Evolutionary conservation across 352 stramenopile species (phyloP).

Genomic region (Phytophthora tubulina): DNA sequence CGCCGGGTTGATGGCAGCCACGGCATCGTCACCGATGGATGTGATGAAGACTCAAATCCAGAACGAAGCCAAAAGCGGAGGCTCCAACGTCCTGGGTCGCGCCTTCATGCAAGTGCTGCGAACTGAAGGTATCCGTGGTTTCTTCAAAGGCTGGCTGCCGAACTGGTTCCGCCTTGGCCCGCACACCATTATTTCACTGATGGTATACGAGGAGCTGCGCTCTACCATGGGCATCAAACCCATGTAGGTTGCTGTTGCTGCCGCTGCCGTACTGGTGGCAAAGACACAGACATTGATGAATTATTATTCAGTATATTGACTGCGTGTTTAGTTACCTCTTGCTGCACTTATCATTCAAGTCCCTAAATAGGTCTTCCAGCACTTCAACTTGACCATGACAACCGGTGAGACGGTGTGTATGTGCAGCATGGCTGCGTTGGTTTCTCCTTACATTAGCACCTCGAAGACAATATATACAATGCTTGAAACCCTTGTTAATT

Average conservation of each 20-base stretch:
- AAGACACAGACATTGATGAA: constrained; percentile 1
- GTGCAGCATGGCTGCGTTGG: background rate
- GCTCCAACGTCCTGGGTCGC: constrained; percentile 53
- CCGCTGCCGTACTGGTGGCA: background rate
- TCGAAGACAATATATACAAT: background rate
- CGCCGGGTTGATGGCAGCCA: constrained; percentile 74
- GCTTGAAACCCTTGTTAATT: constrained; percentile 23
- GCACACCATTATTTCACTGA: constrained; percentile 83
- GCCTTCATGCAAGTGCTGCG: constrained; percentile 65
- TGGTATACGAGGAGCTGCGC: constrained; percentile 79
- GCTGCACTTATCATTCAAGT: no score
- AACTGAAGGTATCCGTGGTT: constrained; percentile 65
- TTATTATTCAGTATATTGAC: constrained; percentile 1
- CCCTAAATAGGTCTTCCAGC: no score
- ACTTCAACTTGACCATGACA: background rate
- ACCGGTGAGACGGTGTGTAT: background rate
- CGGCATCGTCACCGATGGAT: constrained; percentile 79
- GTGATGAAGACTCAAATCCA: constrained; percentile 91
- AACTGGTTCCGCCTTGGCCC: constrained; percentile 80
- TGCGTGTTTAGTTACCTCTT: background rate
- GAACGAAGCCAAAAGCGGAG: constrained; percentile 60
- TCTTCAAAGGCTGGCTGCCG: constrained; percentile 81
- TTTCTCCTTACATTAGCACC: background rate
- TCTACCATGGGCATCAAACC: constrained; percentile 59
- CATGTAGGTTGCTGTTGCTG: constrained; percentile 42